Base-by-base conservation (phyloP, 441 rosid species). In the Syzygium malaccense region DNA sequence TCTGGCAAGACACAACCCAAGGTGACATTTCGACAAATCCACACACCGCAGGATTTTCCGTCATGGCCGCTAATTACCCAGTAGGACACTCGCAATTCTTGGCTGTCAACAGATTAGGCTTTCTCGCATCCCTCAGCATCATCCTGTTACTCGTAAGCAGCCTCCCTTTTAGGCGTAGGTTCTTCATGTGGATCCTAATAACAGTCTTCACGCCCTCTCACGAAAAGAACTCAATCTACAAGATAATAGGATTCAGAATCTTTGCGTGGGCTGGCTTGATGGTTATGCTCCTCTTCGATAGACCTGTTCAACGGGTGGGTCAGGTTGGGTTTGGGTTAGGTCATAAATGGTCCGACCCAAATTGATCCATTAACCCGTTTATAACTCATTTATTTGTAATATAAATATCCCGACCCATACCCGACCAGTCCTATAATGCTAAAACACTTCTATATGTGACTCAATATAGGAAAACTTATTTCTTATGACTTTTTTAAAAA, bases 61-160 rank as follows among this genome's bases (percentile, higher is more conserved):
- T 20, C 80, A 20, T 71, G 17, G 3, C 48, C 28, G 5, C 11
- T 41, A 71, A 71, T 71, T 37, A 71, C 15, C 80, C 26, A 18
- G 7, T 1, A 20, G 48, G 3, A 11, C 37, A 71, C n/a, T 20
- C 10, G 85, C 87, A 4, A 7, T 88, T 84, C 87, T 41, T 86
- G 49, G 55, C 55, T 11, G n/a, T n/a, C 30, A 86, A 79, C 86
- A 87, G 87, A n/a, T 7, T 17, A n/a, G 85, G 88, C 53, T 90
- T 90, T 55, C 20, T 88, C 3, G 75, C 87, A 4, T 86, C 88
- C n/a, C 33, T 86, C 2, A 57, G 53, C 88, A 66, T 86, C n/a
- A 88, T 90, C 62, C 55, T 90, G 60, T 41, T 88, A 55, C 85
- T 90, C 7, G n/a, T 90, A 2, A 55, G 88, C 17, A 86, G 88